phyloP scores from a whole-genome alignment of 306 rosid genomes.

The Glycyrrhiza uralensis region DNA sequence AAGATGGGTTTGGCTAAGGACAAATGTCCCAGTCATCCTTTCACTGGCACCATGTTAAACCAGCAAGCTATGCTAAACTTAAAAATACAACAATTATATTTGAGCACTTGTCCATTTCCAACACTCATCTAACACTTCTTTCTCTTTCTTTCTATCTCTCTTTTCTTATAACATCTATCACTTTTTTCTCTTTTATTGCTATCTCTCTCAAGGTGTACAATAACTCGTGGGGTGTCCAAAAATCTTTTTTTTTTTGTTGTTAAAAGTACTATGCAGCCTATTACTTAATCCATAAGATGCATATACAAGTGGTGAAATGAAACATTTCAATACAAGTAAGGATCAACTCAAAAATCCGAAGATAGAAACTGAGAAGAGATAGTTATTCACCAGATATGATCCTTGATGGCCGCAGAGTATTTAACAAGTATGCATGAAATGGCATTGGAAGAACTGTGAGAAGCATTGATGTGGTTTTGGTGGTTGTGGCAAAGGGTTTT shows the following conservation, averaged over 20 bases:
- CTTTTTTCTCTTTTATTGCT: too few species aligned
- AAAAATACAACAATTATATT: too few species aligned
- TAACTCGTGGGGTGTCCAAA: too few species aligned
- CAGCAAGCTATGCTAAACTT: constrained; percentile 18
- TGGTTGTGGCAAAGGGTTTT: constrained; percentile 6
- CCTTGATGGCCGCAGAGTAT: background rate
- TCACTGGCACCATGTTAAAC: constrained; percentile 50
- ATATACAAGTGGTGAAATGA: too few species aligned
- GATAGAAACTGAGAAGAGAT: constrained; percentile 10
- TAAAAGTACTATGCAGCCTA: constrained; percentile 5
- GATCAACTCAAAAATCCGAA: constrained; percentile 11
- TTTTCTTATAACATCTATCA: too few species aligned
- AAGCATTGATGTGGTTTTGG: too few species aligned
- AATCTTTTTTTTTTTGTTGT: too few species aligned
- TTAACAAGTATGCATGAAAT: background rate
- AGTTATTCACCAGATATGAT: constrained; percentile 32
- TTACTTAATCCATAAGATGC: background rate
- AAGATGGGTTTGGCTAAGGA: constrained; percentile 58
- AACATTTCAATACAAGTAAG: constrained; percentile 17
- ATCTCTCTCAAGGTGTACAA: too few species aligned
- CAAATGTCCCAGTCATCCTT: constrained; percentile 72
- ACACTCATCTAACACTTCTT: too few species aligned
- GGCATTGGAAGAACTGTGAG: background rate
- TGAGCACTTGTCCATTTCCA: too few species aligned
- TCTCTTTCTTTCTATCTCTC: too few species aligned